A percentile compares a stretch with the other conserved stretches of the same genome.
phyloP scores from a whole-genome alignment of 2,329 filamentous ascomycete genomes.

The Fusarium sp. region DNA sequence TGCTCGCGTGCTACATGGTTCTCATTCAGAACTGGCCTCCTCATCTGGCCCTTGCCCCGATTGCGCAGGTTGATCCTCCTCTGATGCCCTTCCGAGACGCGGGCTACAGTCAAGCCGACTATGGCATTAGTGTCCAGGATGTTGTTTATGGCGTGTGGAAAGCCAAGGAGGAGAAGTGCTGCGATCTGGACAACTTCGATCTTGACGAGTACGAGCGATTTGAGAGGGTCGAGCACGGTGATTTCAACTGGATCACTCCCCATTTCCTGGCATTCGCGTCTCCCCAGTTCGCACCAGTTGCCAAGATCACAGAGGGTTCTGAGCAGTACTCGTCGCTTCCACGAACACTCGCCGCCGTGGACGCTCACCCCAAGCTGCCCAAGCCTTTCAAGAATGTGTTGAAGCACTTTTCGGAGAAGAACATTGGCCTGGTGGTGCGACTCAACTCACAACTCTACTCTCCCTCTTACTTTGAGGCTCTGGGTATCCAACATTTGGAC shows the following conservation, averaged over 20 bases:
- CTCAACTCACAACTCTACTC: constrained; percentile 97
- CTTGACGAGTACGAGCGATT: constrained; percentile 97
- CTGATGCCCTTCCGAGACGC: constrained; percentile 99
- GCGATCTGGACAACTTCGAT: constrained; percentile 92
- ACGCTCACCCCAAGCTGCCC: constrained; percentile 79
- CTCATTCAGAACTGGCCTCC: constrained; percentile 98
- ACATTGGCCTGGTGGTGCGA: constrained; percentile 93
- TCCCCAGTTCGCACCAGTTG: constrained; percentile 85
- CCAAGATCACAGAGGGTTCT: constrained; percentile 79
- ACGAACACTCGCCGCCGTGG: constrained; percentile 80
- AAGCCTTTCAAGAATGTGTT: constrained; percentile 96
- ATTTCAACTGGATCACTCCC: constrained; percentile 99
- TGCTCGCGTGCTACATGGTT: constrained; percentile 99
- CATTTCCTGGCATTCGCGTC: constrained; percentile 97
- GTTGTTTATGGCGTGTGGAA: constrained; percentile 99
- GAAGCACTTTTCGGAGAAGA: constrained; percentile 86
- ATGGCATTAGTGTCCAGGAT: constrained; percentile 94
- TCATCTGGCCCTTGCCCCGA: constrained; percentile 93
- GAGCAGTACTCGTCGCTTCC: constrained; percentile 83
- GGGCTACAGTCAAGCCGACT: constrained; percentile 98
- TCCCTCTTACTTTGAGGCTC: constrained; percentile 94
- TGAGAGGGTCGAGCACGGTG: constrained; percentile 96
- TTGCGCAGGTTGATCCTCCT: constrained; percentile 95
- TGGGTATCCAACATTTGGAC: constrained; percentile 95
- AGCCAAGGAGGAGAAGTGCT: constrained; percentile 95